Conservation (phyloP, 208 protist genomes). For the Porcisia deanei region DNA sequence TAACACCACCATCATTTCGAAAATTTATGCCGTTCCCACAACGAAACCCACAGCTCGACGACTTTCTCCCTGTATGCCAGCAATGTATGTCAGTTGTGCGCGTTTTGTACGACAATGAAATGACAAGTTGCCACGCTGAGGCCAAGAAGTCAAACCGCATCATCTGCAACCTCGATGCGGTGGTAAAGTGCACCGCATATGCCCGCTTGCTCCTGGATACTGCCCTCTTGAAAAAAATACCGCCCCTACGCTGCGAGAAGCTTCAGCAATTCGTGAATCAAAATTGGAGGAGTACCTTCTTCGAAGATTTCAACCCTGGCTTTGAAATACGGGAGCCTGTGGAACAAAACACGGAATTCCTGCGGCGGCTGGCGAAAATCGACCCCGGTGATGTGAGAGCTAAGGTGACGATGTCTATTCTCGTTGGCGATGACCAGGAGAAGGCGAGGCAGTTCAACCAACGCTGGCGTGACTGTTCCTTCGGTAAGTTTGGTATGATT, state of each 20-base stretch:
- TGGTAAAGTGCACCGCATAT: slow-evolving; percentile 35
- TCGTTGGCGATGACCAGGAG: slow-evolving; percentile 27
- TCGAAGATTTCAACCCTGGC: slow-evolving; percentile 24
- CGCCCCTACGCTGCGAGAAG: slow-evolving; percentile 11
- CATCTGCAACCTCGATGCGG: background rate
- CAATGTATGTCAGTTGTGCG: slow-evolving; percentile 39
- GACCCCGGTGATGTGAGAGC: slow-evolving; percentile 33
- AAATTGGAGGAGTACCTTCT: slow-evolving; percentile 35
- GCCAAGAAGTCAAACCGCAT: slow-evolving; percentile 7
- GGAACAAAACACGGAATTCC: slow-evolving; percentile 17
- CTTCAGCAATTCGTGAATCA: slow-evolving; percentile 27
- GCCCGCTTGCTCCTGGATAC: slow-evolving; percentile 30
- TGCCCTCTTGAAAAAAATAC: slow-evolving; percentile 25
- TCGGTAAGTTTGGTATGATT: slow-evolving; percentile 29
- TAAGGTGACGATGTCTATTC: slow-evolving; percentile 15
- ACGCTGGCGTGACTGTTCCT: slow-evolving; percentile 32
- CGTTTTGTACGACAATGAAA: slow-evolving; percentile 32
- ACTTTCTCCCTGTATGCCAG: slow-evolving; percentile 40
- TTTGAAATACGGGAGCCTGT: slow-evolving; percentile 11
- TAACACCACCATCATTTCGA: slow-evolving; percentile 48
- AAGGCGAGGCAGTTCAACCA: slow-evolving; percentile 37
- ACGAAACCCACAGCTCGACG: slow-evolving; percentile 16
- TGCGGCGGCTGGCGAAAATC: slow-evolving; percentile 21
- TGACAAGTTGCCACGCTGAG: slow-evolving; percentile 31
- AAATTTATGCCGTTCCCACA: slow-evolving; percentile 33